Base-by-base conservation (phyloP, 495 filamentous ascomycete species). In the Penicillium macrosclerotiorum region DNA sequence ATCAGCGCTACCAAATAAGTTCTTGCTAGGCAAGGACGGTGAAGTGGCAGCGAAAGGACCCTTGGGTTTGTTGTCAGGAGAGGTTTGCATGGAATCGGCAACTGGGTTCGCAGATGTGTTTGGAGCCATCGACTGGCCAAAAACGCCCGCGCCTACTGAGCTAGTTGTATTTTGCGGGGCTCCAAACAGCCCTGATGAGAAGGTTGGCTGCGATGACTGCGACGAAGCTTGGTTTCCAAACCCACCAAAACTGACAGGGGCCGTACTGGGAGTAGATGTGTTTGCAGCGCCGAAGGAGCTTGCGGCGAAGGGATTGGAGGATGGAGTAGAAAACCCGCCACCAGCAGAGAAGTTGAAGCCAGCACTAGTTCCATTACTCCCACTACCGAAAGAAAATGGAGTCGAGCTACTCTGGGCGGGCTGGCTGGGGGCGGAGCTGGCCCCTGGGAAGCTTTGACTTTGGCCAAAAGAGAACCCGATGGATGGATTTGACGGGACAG, bases 361-460 rank as follows among this genome's bases (percentile, higher is more conserved):
- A 17, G 47, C 57, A n/a, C 59, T 55, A 17, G 59, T 52, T 25
- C 47, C 41, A 22, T 45, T 47, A 14, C 57, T n/a, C n/a, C n/a
- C n/a, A n/a, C n/a, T 47, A 4, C 69, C 69, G 27, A 73, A 76
- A 12, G 74, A 62, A 41, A 76, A 72, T 12, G 67, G 62, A 14
- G 62, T 33, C 4, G 61, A 45, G 32, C 57, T 60, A 44, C 60
- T 60, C 30, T 65, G 65, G 18, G 14, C 58, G 11, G 63, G 52
- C 30, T 60, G 59, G 19, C 41, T 55, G 8, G 63, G 46, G 9
- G 43, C 49, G 30, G 68, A 41, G 23, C 46, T 59, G 26, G 67
- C 60, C 20, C 65, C 68, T n/a, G 72, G 69, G 27, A 75, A 75
- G 37, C 68, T 74, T 41, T 74, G 69, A 18, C 69, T 72, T 43